Base-by-base conservation (phyloP, 306 rosid species). In the Dryas drummondii region DNA sequence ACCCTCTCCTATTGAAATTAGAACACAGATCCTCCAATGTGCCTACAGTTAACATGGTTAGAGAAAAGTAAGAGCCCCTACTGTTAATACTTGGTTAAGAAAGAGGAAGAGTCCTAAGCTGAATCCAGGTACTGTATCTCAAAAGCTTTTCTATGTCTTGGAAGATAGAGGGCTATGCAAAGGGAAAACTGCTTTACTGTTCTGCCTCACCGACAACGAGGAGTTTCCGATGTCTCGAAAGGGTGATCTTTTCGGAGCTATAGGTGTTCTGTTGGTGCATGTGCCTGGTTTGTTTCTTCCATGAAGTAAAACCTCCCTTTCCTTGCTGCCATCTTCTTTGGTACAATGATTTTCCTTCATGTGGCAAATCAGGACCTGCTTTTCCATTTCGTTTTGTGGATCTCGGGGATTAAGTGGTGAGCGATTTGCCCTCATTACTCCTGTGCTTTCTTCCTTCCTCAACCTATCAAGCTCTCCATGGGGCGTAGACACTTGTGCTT, bases 321-420 rank as follows among this genome's bases (percentile, higher is more conserved):
- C 82, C 82, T 87, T 78, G 66, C 58, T 71, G 68, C 66, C 66
- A 5, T 70, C 82, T 65, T 85, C 90, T 4, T 8, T 41, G 40
- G 73, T 42, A n/a, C 27, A 78, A 7, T 54, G 78, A 7, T 90
- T 91, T 78, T 87, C 91, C 85, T 90, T 91, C 70, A 86, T 71
- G 57, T 74, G 81, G 79, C 96, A 94, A 61, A 94, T 86, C 66
- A 94, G 80, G 16, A 91, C 86, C 47, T 87, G 82, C 77, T 94
- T 94, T 94, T 94, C 96, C 80, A 81, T 81, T 82, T 90, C 97
- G 5, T 78, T 79, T 10, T 87, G 93, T n/a, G 77, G 59, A 42
- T 87, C 88, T 52, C 41, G 42, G 3, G 86, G 45, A 50, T 40
- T 63, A 12, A 17, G 37, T 9, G 71, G 72, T 9, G 76, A 68